phyloP scores from a whole-genome alignment of 345 rosid species.

The Cardiospermum halicacabum region DNA sequence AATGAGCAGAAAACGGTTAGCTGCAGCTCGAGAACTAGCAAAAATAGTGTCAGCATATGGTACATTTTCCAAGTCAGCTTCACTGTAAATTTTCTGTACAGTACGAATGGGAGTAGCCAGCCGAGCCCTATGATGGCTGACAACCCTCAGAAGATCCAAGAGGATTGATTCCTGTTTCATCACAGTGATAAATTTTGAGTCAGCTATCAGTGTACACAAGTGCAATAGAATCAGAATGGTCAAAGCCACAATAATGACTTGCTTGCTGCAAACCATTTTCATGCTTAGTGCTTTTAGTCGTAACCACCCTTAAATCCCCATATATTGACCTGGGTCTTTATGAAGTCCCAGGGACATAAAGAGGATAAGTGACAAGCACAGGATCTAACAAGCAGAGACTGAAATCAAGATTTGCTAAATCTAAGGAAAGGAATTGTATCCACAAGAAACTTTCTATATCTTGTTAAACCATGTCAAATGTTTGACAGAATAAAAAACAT shows the following conservation, averaged over 20 bases:
- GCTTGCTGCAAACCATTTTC: background rate
- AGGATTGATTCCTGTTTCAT: slow-evolving; percentile 79
- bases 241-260: background rate
- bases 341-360: background rate
- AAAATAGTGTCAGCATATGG: slow-evolving; percentile 59
- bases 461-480: background rate
- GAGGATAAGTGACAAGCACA: background rate
- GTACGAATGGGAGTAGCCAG: slow-evolving; percentile 96
- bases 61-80: slow-evolving; percentile 62
- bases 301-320: background rate
- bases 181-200: slow-evolving; percentile 7
- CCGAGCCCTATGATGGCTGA: slow-evolving; percentile 79
- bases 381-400: background rate
- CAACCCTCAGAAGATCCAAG: slow-evolving; percentile 85
- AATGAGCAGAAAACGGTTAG: slow-evolving; percentile 55
- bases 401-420: slow-evolving; percentile 2
- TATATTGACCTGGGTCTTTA: background rate
- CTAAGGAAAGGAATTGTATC: background rate
- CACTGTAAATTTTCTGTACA: slow-evolving; percentile 66
- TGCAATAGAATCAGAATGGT: background rate
- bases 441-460: background rate
- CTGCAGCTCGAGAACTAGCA: slow-evolving; percentile 42
- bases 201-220: background rate
- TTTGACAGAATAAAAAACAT: background rate
- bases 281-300: background rate